A percentile compares a stretch with the other conserved stretches of the same genome.
These are phyloP conservation scores for Colletotrichum cereale DNA, from an alignment of 2,329 filamentous ascomycete species.

Conservation along the genomic window DNA sequence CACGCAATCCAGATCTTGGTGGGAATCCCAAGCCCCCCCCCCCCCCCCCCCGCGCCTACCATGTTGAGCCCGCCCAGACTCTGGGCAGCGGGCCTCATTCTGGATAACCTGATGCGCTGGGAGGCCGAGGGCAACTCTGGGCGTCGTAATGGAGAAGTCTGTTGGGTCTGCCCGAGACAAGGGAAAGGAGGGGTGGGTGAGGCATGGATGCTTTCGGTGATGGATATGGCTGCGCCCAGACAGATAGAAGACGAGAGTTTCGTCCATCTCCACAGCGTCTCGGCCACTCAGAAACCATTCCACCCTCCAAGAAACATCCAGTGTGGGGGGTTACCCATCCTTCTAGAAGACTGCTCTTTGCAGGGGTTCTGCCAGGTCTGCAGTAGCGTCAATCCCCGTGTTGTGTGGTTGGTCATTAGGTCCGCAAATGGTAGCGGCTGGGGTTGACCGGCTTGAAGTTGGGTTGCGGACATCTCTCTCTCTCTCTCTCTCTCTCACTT, in stretches of 20 bases:
- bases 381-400: slow-evolving; percentile 6
- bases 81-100: slow-evolving; percentile 40
- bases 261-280: slow-evolving; percentile 14
- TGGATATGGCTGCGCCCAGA: slow-evolving; percentile 25
- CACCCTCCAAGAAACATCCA: slow-evolving; percentile 21
- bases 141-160: slow-evolving; percentile 16
- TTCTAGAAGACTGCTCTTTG: slow-evolving; percentile 33
- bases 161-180: slow-evolving; percentile 30
- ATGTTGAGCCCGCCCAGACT: slow-evolving; percentile 35
- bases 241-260: slow-evolving; percentile 29
- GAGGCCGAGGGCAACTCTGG: slow-evolving; percentile 21
- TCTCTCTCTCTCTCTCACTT: not conserved
- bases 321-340: slow-evolving; percentile 28
- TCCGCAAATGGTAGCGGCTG: not conserved
- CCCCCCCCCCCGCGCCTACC: too few relatives aligned
- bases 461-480: not conserved
- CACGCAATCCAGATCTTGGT: slow-evolving; percentile 36
- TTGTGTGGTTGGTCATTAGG: not conserved
- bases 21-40: slow-evolving; percentile 22
- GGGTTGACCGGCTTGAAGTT: not conserved
- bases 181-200: slow-evolving; percentile 14
- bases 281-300: slow-evolving; percentile 13
- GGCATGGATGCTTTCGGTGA: slow-evolving; percentile 27
- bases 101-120: slow-evolving; percentile 10
- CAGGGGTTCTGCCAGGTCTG: slow-evolving; percentile 25